A percentile compares a stretch with the other conserved stretches of the same genome.
Conservation (phyloP, 1,284 basidiomycete genomes). For the Apiotrichum brassicae region DNA sequence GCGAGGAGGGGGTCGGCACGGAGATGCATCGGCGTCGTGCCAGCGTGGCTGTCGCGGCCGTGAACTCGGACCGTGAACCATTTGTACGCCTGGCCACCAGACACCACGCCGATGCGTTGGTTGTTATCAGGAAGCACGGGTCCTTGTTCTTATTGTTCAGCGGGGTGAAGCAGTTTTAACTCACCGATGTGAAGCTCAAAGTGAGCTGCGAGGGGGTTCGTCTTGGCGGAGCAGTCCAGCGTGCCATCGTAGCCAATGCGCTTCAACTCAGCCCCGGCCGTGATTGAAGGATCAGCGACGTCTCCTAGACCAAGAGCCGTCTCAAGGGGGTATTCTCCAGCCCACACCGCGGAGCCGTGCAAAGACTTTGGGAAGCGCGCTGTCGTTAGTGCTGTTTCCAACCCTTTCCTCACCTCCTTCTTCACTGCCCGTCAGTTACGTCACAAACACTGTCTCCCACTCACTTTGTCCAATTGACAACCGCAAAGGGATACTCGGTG, state of each 20-base stretch:
- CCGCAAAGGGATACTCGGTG: constrained; percentile 18
- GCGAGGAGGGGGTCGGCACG: constrained; percentile 22
- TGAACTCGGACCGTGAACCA: constrained; percentile 25
- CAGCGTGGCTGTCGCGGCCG: constrained; percentile 27
- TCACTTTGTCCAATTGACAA: constrained; percentile 26
- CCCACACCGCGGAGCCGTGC: constrained; percentile 23
- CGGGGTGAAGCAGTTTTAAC: background rate
- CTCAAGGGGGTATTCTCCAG: constrained; percentile 5
- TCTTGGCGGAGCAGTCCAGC: constrained; percentile 1
- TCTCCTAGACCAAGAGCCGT: constrained; percentile 8
- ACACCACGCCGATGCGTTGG: constrained; percentile 21
- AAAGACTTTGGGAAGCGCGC: constrained; percentile 16
- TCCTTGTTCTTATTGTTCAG: constrained; percentile 22
- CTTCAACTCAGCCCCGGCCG: constrained; percentile 13
- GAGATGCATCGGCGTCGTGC: constrained; percentile 24
- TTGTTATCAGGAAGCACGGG: constrained; percentile 22
- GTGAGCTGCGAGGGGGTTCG: constrained; percentile 26
- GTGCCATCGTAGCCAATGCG: constrained; percentile 14
- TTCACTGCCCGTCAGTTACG: background rate
- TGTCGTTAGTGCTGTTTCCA: background rate
- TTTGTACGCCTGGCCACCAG: constrained; percentile 27
- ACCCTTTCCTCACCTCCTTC: background rate
- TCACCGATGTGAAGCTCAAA: constrained; percentile 32
- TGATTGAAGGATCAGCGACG: constrained; percentile 10
- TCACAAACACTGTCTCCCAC: background rate